Evolutionary conservation across 176 grass and related monocot species (phyloP).

Genomic region (Paspalum vaginatum): DNA sequence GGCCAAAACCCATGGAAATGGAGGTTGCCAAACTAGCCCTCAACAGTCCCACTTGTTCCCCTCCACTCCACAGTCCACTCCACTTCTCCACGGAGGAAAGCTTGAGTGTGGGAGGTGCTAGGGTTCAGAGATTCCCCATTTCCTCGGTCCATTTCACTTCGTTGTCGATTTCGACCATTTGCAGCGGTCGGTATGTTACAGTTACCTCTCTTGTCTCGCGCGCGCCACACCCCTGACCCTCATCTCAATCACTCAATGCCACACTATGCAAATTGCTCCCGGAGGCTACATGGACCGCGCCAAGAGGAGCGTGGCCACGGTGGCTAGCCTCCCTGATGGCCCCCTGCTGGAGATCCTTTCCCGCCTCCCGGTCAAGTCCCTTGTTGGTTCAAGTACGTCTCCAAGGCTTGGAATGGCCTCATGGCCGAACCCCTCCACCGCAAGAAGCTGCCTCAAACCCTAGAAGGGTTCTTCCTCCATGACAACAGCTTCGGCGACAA

Average conservation of each 20-base stretch:
- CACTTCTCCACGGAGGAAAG: too few relatives aligned
- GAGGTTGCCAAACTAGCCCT: too few relatives aligned
- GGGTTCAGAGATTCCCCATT: not conserved
- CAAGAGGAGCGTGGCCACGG: not conserved
- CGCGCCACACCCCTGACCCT: too few relatives aligned
- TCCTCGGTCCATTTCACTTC: not conserved
- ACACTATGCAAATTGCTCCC: not conserved
- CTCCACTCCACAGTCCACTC: too few relatives aligned
- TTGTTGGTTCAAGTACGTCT: not conserved
- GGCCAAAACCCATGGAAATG: too few relatives aligned
- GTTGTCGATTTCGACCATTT: not conserved
- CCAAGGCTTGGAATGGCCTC: not conserved
- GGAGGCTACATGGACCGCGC: not conserved
- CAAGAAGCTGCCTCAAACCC: not conserved
- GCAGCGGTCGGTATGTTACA: not conserved
- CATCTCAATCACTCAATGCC: not conserved
- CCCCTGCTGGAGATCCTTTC: not conserved
- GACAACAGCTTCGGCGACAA: not conserved
- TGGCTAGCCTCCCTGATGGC: not conserved
- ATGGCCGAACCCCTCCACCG: not conserved
- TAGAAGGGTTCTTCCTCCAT: not conserved
- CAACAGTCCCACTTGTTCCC: too few relatives aligned
- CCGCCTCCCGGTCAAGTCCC: not conserved
- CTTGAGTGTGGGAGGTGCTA: not conserved
- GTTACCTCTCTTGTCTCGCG: too few relatives aligned